Percentiles rank a stretch among this genome's conserved stretches.
Evolutionary conservation across 176 grass and related monocot genomes (phyloP).

Genomic region (Hyparrhenia diplandra): DNA sequence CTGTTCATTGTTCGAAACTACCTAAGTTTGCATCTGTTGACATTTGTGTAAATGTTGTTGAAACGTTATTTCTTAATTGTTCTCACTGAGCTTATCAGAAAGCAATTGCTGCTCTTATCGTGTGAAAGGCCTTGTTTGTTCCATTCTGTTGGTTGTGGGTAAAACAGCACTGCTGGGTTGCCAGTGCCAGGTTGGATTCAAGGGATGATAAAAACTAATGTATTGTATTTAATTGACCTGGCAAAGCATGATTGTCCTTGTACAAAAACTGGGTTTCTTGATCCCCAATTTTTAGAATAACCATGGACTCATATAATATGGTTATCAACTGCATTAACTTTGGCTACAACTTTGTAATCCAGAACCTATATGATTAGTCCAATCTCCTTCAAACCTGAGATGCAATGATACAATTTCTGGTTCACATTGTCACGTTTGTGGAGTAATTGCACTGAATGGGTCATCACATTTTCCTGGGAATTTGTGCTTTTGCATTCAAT

Average conservation of each 20-base stretch:
- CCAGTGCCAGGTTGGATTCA: neutral
- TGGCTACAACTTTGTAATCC: neutral
- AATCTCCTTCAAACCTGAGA: constrained; percentile 12
- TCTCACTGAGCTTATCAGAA: neutral
- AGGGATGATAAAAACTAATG: neutral
- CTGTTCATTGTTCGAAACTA: constrained; percentile 18
- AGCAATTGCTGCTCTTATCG: neutral
- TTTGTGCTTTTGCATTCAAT: neutral
- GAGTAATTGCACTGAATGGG: neutral
- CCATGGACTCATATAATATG: neutral
- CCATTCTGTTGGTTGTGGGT: neutral
- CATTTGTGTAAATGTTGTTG: constrained; percentile 3
- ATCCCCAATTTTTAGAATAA: neutral
- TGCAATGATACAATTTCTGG: neutral
- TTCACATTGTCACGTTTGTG: neutral
- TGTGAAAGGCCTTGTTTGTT: too few relatives aligned
- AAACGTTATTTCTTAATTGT: neutral
- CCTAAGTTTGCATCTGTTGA: neutral
- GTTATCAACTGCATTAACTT: neutral
- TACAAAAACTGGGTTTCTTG: neutral
- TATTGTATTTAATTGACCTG: constrained; percentile 1
- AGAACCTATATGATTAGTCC: neutral
- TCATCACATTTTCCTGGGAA: neutral
- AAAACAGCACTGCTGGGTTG: neutral
- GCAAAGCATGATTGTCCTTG: neutral